Evolutionary conservation across 371 early-diverging fungal species (phyloP).

Genomic region (Vairimorpha necatrix): DNA sequence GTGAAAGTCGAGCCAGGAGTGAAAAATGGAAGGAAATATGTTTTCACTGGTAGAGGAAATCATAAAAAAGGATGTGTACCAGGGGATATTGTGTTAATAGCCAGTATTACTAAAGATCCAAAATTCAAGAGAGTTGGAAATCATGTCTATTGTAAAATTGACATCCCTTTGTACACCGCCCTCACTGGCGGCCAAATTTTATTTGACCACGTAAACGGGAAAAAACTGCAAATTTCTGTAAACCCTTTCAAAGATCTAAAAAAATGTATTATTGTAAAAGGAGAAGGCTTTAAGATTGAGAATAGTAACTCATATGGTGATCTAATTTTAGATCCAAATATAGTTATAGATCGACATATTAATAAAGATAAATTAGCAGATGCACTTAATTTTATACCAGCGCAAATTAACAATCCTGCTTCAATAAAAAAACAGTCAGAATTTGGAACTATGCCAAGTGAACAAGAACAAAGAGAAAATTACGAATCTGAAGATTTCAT

Average conservation of each 20-base stretch:
- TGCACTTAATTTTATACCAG: conserved; percentile 6
- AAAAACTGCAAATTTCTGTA: conserved; percentile 38
- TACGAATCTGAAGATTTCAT: background rate
- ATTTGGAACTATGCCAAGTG: conserved; percentile 32
- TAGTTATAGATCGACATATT: conserved; percentile 31
- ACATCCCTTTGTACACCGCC: conserved; percentile 44
- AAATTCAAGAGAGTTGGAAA: conserved; percentile 42
- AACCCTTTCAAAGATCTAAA: conserved; percentile 32
- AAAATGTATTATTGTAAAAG: conserved; percentile 29
- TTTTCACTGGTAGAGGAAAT: conserved; percentile 55
- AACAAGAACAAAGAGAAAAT: conserved; percentile 8
- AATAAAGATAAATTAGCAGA: conserved; percentile 25
- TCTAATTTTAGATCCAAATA: conserved; percentile 38
- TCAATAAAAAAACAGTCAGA: background rate
- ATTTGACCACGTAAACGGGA: conserved; percentile 52
- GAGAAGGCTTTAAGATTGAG: conserved; percentile 44
- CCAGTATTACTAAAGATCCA: conserved; percentile 43
- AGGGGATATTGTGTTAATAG: conserved; percentile 59
- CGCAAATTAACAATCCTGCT: conserved; percentile 16
- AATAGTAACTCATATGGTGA: conserved; percentile 1
- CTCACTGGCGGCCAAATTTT: conserved; percentile 45
- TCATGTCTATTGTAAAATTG: conserved; percentile 35
- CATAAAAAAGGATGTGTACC: conserved; percentile 38
- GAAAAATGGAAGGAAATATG: conserved; percentile 34
- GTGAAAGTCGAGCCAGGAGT: conserved; percentile 56